Evolutionary conservation across 2,329 filamentous ascomycete species (phyloP).

Genomic region (Stachybotrys elegans): DNA sequence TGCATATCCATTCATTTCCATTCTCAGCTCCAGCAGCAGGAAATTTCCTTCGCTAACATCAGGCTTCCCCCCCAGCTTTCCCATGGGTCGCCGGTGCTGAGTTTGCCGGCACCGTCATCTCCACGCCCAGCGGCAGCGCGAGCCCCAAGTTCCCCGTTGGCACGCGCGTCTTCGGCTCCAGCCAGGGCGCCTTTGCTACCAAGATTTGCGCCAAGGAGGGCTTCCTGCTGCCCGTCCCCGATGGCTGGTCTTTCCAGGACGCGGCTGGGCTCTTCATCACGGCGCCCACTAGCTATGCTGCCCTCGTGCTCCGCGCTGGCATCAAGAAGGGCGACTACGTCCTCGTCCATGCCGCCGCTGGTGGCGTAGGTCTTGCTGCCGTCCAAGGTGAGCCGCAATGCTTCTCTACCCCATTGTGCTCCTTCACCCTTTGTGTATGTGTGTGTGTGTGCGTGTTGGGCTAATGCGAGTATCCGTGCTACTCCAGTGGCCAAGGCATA

Average conservation of each 20-base stretch:
- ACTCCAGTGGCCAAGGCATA: slow-evolving; percentile 75
- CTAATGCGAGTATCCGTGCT: no score
- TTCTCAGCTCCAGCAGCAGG: neutral
- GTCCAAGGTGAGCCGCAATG: slow-evolving; percentile 63
- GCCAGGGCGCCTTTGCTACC: slow-evolving; percentile 82
- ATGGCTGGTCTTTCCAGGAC: slow-evolving; percentile 77
- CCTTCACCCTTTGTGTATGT: slow-evolving; percentile 6
- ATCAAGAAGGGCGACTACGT: slow-evolving; percentile 80
- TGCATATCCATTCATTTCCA: neutral
- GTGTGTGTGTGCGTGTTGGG: no score
- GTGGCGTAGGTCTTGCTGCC: slow-evolving; percentile 84
- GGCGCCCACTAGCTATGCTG: slow-evolving; percentile 83
- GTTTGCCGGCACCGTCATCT: slow-evolving; percentile 74
- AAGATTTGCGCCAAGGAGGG: slow-evolving; percentile 64
- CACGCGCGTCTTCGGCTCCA: slow-evolving; percentile 79
- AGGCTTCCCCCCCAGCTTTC: slow-evolving; percentile 45
- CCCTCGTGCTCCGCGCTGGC: slow-evolving; percentile 70
- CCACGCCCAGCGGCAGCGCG: slow-evolving; percentile 49
- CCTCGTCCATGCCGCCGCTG: slow-evolving; percentile 86
- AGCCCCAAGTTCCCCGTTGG: slow-evolving; percentile 66
- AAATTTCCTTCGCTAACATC: neutral
- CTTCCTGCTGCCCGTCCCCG: slow-evolving; percentile 66
- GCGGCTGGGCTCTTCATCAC: slow-evolving; percentile 90
- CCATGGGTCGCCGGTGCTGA: slow-evolving; percentile 86
- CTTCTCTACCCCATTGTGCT: neutral